phyloP scores from a whole-genome alignment of 768 basidiomycete genomes.

The Trametopsis cervina region DNA sequence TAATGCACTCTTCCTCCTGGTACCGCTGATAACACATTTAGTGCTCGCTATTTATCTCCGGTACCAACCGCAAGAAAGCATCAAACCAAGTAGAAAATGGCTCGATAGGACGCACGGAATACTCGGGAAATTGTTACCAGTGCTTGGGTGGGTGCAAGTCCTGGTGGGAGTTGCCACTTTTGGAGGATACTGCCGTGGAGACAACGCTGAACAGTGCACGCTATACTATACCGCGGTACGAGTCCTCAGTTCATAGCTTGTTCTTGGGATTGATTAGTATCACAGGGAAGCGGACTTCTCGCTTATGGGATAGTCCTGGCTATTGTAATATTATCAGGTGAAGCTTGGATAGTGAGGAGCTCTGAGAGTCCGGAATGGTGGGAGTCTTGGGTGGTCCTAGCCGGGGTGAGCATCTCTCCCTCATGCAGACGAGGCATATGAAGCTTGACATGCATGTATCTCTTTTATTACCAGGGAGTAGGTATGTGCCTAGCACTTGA shows the following conservation, averaged over 20 bases:
- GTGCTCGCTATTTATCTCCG: constrained; percentile 84
- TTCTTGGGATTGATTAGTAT: not conserved
- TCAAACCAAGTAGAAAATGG: constrained; percentile 68
- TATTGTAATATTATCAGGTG: constrained; percentile 69
- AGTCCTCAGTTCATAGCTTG: not conserved
- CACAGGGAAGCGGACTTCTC: constrained; percentile 77
- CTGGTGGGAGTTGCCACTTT: constrained; percentile 75
- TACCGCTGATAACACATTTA: constrained; percentile 63
- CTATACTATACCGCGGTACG: constrained; percentile 78
- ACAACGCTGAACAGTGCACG: constrained; percentile 74
- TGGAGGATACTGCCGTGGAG: constrained; percentile 78
- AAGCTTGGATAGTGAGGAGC: constrained; percentile 65
- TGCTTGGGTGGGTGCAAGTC: constrained; percentile 87
- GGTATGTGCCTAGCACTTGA: constrained; percentile 39
- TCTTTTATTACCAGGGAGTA: constrained; percentile 40
- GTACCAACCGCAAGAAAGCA: constrained; percentile 71
- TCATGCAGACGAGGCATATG: too few relatives aligned
- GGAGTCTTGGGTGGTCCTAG: constrained; percentile 64
- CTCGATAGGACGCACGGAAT: constrained; percentile 66
- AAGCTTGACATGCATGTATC: not conserved
- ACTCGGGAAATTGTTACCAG: constrained; percentile 78
- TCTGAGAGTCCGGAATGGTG: constrained; percentile 79
- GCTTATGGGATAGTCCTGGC: constrained; percentile 81
- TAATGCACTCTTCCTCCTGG: constrained; percentile 57
- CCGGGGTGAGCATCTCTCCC: constrained; percentile 36